A percentile compares a stretch with the other conserved stretches of the same genome.
Conservation (phyloP, 495 filamentous ascomycete genomes). For the Aspergillus panamensis region DNA sequence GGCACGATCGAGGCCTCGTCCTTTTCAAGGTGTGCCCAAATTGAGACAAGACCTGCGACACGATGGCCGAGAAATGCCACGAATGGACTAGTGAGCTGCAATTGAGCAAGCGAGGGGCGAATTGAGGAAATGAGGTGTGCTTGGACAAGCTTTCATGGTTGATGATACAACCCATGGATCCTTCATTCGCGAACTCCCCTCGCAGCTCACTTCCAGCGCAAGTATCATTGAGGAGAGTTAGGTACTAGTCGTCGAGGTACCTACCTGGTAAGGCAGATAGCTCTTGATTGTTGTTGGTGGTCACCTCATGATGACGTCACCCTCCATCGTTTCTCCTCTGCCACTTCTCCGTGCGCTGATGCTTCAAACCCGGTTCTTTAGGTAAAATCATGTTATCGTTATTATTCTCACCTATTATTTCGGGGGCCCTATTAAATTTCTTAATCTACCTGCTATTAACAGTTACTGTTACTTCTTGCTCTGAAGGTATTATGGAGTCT, state of each 20-base stretch:
- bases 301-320: not conserved
- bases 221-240: no score
- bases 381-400: not conserved
- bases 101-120: not conserved
- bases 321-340: not conserved
- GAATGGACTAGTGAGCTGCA: not conserved
- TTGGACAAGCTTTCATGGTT: not conserved
- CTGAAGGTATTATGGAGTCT: no score
- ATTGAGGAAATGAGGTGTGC: not conserved
- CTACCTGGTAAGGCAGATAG: not conserved
- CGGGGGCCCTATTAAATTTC: no score
- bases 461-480: no score
- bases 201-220: no score
- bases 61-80: not conserved
- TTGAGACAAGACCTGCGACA: not conserved
- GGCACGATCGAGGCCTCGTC: no score
- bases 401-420: no score
- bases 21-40: not conserved
- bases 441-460: no score
- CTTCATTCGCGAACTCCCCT: no score
- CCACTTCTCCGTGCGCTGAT: not conserved
- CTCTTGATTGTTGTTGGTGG: not conserved
- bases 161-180: no score
- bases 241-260: no score
- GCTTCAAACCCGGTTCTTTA: no score